A percentile compares a stretch with the other conserved stretches of the same genome.
Conservation (phyloP, 78 protist species). For the Tieghemostelium lacteum region DNA sequence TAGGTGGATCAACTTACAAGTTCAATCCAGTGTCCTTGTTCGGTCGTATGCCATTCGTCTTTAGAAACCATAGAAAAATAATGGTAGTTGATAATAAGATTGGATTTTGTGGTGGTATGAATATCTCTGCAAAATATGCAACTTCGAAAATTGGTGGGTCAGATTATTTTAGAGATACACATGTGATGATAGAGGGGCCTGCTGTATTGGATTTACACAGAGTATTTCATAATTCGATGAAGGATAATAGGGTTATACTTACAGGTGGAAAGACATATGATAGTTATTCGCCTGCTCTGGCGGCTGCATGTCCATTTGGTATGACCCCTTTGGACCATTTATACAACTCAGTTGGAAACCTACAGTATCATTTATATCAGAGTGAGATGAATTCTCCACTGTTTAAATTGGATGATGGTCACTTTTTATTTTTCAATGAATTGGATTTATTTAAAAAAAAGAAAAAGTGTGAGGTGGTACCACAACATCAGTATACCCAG, state of each 20-base stretch:
- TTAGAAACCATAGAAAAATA: slow-evolving; percentile 78
- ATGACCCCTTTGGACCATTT: background rate
- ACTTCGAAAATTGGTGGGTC: slow-evolving; percentile 41
- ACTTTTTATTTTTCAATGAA: too few species aligned
- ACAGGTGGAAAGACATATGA: background rate
- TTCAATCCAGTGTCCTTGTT: slow-evolving; percentile 29
- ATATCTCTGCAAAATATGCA: slow-evolving; percentile 74
- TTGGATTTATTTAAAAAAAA: too few species aligned
- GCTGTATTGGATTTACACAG: slow-evolving; percentile 28
- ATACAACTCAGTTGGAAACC: background rate
- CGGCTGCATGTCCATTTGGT: background rate
- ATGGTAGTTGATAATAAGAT: slow-evolving; percentile 58
- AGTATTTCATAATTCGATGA: slow-evolving; percentile 25
- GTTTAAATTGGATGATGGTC: too few species aligned
- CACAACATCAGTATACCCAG: too few species aligned
- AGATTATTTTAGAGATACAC: slow-evolving; percentile 69
- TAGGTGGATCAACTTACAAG: background rate
- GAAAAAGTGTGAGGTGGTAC: too few species aligned
- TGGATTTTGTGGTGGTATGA: slow-evolving; percentile 86
- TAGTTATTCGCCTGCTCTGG: background rate
- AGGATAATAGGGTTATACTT: background rate
- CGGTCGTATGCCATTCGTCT: slow-evolving; percentile 5
- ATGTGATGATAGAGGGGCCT: slow-evolving; percentile 75
- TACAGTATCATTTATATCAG: background rate
- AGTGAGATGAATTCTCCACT: background rate